These are phyloP conservation scores for Amphicarpaea edgeworthii DNA, from an alignment of 306 rosid species.

Conservation along the genomic window DNA sequence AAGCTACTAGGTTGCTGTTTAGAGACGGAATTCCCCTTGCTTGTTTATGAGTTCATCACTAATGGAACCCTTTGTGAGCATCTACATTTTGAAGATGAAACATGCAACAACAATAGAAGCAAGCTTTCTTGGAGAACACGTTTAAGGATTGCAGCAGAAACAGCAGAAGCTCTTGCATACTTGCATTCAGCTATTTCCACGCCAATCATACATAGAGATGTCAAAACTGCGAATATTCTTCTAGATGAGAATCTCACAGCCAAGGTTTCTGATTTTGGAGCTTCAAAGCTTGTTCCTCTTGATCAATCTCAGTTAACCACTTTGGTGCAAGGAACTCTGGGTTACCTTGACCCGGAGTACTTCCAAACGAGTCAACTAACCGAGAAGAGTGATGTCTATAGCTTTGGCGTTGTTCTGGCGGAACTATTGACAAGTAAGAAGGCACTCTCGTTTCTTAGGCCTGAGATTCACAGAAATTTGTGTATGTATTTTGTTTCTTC, in stretches of 20 bases:
- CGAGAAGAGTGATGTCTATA: constrained; percentile 53
- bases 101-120: background rate
- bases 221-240: constrained; percentile 23
- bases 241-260: constrained; percentile 25
- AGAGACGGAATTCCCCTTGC: constrained; percentile 27
- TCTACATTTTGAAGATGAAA: constrained; percentile 26
- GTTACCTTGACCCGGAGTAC: constrained; percentile 51
- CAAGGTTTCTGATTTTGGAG: constrained; percentile 21
- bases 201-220: constrained; percentile 37
- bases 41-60: constrained; percentile 39
- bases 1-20: constrained; percentile 33
- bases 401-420: constrained; percentile 33
- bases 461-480: constrained; percentile 24
- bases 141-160: constrained; percentile 46
- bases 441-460: background rate
- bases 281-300: constrained; percentile 36
- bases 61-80: constrained; percentile 47
- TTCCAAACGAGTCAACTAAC: constrained; percentile 44
- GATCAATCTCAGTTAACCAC: constrained; percentile 51
- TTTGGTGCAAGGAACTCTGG: constrained; percentile 49
- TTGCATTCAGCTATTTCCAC: constrained; percentile 46
- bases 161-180: constrained; percentile 51
- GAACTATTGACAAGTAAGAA: constrained; percentile 33
- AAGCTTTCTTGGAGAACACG: constrained; percentile 47
- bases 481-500: constrained; percentile 26